Evolutionary conservation across 2,329 filamentous ascomycete species (phyloP).

Genomic region (Raffaelea arxii): DNA sequence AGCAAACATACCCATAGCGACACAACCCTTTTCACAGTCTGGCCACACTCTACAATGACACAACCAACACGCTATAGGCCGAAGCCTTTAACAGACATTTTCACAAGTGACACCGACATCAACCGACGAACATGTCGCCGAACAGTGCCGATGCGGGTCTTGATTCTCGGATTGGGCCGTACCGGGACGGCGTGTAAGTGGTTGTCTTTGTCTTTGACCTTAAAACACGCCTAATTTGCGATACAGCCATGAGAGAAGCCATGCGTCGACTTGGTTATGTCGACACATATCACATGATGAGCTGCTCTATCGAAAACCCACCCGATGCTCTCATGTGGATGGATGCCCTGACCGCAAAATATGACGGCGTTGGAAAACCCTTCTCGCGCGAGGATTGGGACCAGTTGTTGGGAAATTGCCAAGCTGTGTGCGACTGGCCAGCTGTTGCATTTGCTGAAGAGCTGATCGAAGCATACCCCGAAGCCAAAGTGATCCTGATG

Average conservation of each 20-base stretch:
- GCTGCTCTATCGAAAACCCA: slow-evolving; percentile 57
- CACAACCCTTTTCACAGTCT: too few species aligned
- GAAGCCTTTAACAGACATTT: slow-evolving; percentile 46
- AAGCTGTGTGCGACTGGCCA: slow-evolving; percentile 12
- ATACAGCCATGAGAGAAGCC: slow-evolving; percentile 50
- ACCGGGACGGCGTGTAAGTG: slow-evolving; percentile 59
- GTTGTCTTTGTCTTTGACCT: background rate
- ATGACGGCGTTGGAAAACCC: slow-evolving; percentile 43
- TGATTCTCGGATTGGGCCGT: slow-evolving; percentile 58
- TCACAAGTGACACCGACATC: slow-evolving; percentile 58
- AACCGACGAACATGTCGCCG: slow-evolving; percentile 56
- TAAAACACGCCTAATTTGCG: background rate
- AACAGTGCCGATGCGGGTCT: slow-evolving; percentile 61
- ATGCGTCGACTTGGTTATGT: slow-evolving; percentile 57
- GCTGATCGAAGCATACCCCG: slow-evolving; percentile 34
- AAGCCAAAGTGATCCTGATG: slow-evolving; percentile 37
- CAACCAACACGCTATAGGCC: slow-evolving; percentile 8
- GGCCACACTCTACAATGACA: too few species aligned
- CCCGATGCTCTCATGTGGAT: slow-evolving; percentile 61
- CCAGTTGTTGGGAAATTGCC: slow-evolving; percentile 8
- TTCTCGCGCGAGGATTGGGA: slow-evolving; percentile 57
- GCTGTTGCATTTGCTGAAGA: slow-evolving; percentile 27
- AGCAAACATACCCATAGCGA: too few species aligned
- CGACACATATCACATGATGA: slow-evolving; percentile 68
- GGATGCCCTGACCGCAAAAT: slow-evolving; percentile 48